A percentile compares a stretch with the other conserved stretches of the same genome.
These are phyloP conservation scores for Podospora australis DNA, from an alignment of 495 filamentous ascomycete genomes.

Conservation along the genomic window DNA sequence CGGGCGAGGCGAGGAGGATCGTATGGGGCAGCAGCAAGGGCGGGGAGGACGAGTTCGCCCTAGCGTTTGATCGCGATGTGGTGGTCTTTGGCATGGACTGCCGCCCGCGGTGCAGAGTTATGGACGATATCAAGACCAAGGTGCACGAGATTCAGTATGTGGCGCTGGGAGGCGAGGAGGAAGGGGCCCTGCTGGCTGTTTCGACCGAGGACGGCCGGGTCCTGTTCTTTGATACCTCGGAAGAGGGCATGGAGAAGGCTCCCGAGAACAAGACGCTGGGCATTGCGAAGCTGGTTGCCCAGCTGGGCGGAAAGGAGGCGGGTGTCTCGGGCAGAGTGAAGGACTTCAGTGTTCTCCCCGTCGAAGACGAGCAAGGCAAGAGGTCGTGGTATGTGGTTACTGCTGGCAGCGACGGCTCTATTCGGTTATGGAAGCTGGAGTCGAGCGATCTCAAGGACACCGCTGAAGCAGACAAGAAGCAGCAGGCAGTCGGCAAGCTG, in stretches of 20 bases:
- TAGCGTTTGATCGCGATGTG: constrained; percentile 81
- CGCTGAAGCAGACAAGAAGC: constrained; percentile 32
- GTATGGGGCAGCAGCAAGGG: constrained; percentile 65
- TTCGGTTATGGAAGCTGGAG: constrained; percentile 66
- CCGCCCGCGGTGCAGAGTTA: constrained; percentile 63
- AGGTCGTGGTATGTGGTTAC: constrained; percentile 57
- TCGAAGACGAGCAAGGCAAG: constrained; percentile 30
- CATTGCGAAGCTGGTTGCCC: constrained; percentile 55
- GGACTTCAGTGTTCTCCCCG: constrained; percentile 66
- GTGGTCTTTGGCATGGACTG: constrained; percentile 85
- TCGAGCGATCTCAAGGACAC: constrained; percentile 33
- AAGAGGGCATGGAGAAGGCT: constrained; percentile 26
- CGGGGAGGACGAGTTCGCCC: constrained; percentile 71
- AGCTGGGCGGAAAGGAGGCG: constrained; percentile 66
- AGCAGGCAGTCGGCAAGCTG: constrained; percentile 65
- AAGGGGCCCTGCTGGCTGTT: constrained; percentile 55
- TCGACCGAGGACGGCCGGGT: constrained; percentile 92
- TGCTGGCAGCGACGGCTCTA: constrained; percentile 72
- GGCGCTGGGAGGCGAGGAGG: constrained; percentile 36
- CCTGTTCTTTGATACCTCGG: constrained; percentile 69
- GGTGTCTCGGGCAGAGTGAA: constrained; percentile 71
- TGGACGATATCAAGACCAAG: constrained; percentile 66
- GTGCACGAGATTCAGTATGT: constrained; percentile 76
- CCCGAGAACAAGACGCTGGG: constrained; percentile 26
- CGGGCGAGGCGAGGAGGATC: constrained; percentile 78